Base-by-base conservation (phyloP, 177 flowering plant genomes). In the Vitis hybrid region DNA sequence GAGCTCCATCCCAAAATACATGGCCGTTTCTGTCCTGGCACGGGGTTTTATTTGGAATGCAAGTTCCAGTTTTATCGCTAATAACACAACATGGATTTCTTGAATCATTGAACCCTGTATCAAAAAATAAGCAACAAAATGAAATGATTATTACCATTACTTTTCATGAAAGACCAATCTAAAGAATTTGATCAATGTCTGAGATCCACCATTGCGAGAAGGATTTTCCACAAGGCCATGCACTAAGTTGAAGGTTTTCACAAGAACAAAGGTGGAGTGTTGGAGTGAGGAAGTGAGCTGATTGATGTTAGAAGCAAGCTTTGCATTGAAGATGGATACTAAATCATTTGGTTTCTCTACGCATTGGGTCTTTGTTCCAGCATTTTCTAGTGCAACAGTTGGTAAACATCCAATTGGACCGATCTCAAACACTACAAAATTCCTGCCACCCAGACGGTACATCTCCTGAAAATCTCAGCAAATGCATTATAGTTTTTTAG, bases 401-500 rank as follows among this genome's bases (percentile, higher is more conserved):
- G 65, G 65, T 4, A 35, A 62, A 40, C 65, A 62, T 5, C 65
- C 65, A 19, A 62, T 32, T 62, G 65, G 50, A 14, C 51, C 52
- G 17, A 62, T 32, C 50, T 62, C 65, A n/a, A 35, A 46, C 18
- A 62, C 50, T 19, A 62, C 65, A 62, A 62, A 62, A 32, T 35
- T 62, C 50, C 65, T 62, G 7, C 48, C 65, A 19, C 65, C 65
- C 9, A 62, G 51, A 1, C 11, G 27, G 65, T 62, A 46, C 51
- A 62, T 32, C 35, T 15, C 49, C 50, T 35, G 2, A 6, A 56
- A 8, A 1, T 10, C 10, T 6, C 9, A 35, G 5, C 6, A 35
- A 0, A 35, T 35, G 40, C 40, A 35, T 35, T 35, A 6, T 35
- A 35, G 40, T 4, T 35, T 35, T 4, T 35, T 35, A 35, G 40